Conservation (phyloP, 1,139 yeast species). For the Pichia sorboxylosa region DNA sequence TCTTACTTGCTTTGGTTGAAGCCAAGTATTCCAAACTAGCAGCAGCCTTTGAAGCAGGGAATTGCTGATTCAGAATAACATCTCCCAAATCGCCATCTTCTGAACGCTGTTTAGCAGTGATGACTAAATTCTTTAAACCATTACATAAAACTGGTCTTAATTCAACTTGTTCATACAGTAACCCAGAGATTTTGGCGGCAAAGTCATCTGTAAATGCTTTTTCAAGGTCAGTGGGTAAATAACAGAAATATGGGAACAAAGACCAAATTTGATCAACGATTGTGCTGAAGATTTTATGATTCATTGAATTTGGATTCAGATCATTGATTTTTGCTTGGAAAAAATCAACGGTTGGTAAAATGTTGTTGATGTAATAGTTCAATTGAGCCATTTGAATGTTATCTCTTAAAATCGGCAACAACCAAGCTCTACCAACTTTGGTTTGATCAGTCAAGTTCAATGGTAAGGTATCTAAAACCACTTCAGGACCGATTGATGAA, state of each 20-base stretch:
- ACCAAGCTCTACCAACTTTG: conserved; percentile 77
- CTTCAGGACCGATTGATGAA: conserved; percentile 75
- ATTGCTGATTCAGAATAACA: conserved; percentile 49
- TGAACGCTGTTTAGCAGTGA: conserved; percentile 52
- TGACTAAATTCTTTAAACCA: conserved; percentile 66
- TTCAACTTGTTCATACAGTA: conserved; percentile 63
- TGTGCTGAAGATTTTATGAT: conserved; percentile 67
- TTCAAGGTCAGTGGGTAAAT: conserved; percentile 65
- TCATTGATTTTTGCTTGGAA: conserved; percentile 39
- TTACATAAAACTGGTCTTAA: conserved; percentile 73
- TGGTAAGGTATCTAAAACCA: conserved; percentile 63
- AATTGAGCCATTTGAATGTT: conserved; percentile 64
- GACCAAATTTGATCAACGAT: conserved; percentile 90
- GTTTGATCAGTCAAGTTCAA: conserved; percentile 51
- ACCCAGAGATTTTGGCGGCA: conserved; percentile 65
- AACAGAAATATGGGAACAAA: conserved; percentile 78
- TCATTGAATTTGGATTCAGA: conserved; percentile 43
- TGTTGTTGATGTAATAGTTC: conserved; percentile 45
- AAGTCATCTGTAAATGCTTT: conserved; percentile 58
- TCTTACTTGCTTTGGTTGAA: conserved; percentile 49
- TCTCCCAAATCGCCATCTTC: conserved; percentile 32
- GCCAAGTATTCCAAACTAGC: conserved; percentile 52
- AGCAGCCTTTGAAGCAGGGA: conserved; percentile 46
- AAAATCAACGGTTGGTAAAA: conserved; percentile 57
- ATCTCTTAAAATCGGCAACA: conserved; percentile 85